These are phyloP conservation scores for Cavenderia fasciculata DNA, from an alignment of 78 protist species.

Conservation along the genomic window DNA sequence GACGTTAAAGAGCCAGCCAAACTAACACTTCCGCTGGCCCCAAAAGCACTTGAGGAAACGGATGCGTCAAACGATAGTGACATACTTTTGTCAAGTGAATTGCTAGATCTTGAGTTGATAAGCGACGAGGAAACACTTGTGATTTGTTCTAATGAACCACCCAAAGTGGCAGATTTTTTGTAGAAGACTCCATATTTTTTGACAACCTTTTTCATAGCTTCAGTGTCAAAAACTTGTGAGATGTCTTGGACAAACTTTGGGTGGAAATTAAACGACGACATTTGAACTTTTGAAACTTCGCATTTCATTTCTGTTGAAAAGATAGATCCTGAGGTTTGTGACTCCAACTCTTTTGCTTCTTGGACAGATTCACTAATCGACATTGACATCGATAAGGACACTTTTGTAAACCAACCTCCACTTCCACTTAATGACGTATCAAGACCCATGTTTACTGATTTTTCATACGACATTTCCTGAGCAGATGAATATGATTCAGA, in stretches of 20 bases:
- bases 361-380: not conserved
- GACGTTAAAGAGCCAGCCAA: not conserved
- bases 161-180: slow-evolving; percentile 2
- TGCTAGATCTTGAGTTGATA: not conserved
- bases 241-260: slow-evolving; percentile 17
- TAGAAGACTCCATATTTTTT: slow-evolving; percentile 12
- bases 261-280: not conserved
- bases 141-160: slow-evolving; percentile 8
- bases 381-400: not conserved
- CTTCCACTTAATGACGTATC: not conserved
- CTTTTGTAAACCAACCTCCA: not conserved
- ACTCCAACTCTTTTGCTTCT: not conserved
- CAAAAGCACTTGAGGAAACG: not conserved
- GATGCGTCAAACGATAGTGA: not conserved
- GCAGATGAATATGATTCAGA: not conserved
- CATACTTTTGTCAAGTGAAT: not conserved
- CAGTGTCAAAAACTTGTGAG: not conserved
- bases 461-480: not conserved
- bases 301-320: not conserved
- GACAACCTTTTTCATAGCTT: not conserved
- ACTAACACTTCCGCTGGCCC: not conserved
- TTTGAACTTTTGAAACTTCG: not conserved
- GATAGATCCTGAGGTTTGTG: not conserved
- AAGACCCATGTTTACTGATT: not conserved
- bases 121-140: not conserved